Percentiles rank a stretch among this genome's conserved stretches.
These are phyloP conservation scores for Xylariaceae sp. DNA, from an alignment of 2,329 filamentous ascomycete species.

Conservation along the genomic window DNA sequence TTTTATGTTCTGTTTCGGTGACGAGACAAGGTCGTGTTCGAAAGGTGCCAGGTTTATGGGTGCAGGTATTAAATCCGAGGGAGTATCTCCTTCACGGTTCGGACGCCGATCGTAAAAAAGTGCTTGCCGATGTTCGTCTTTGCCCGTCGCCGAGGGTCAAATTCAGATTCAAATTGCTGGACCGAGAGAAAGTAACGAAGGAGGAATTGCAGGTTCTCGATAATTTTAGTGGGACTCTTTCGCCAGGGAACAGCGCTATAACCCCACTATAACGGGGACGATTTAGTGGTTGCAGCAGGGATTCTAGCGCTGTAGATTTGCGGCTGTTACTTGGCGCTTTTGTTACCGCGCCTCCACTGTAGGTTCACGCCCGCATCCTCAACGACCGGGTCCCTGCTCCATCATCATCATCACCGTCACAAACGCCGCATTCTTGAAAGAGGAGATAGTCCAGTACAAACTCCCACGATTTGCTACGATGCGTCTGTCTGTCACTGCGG, in stretches of 20 bases:
- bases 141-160: neutral
- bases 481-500: constrained; percentile 49
- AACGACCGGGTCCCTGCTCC: neutral
- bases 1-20: neutral
- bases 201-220: neutral
- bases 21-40: too few relatives aligned
- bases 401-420: neutral
- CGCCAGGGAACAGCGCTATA: neutral
- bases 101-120: neutral
- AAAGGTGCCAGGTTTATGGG: too few relatives aligned
- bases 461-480: constrained; percentile 35
- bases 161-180: too few relatives aligned
- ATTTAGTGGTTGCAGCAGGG: neutral
- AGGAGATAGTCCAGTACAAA: neutral
- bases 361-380: too few relatives aligned
- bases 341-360: neutral
- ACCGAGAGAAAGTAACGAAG: too few relatives aligned
- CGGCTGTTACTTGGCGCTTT: neutral
- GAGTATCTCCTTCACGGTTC: neutral
- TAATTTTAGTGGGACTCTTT: neutral
- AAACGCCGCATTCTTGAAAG: neutral
- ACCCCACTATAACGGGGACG: neutral
- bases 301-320: neutral
- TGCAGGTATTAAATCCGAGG: neutral
- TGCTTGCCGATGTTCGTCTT: neutral